phyloP scores from a whole-genome alignment of 208 protist species.

The Trypanosoma conorhini region DNA sequence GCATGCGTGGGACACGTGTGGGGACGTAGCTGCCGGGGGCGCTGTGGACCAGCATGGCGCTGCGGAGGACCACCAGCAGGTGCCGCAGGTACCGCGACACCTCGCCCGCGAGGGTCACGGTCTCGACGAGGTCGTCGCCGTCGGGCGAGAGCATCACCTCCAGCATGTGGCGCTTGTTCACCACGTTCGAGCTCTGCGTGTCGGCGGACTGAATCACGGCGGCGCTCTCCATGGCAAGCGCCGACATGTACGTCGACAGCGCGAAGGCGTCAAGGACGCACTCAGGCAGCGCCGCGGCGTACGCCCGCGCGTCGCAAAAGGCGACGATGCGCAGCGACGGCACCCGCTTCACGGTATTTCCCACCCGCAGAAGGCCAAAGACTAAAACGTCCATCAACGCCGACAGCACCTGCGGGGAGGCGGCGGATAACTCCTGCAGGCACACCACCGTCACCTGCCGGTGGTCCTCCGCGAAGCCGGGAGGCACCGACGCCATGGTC shows the following conservation, averaged over 20 bases:
- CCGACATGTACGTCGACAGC: constrained; percentile 85
- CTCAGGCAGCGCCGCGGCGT: constrained; percentile 60
- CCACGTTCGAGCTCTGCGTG: constrained; percentile 55
- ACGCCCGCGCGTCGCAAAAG: constrained; percentile 63
- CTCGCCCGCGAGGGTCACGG: constrained; percentile 55
- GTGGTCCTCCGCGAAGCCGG: constrained; percentile 27
- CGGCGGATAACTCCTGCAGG: constrained; percentile 57
- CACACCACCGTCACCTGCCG: constrained; percentile 67
- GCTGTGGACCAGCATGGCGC: constrained; percentile 41
- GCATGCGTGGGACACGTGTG: constrained; percentile 33
- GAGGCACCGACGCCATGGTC: not conserved
- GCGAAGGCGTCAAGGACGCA: constrained; percentile 65
- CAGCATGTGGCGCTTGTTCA: constrained; percentile 78
- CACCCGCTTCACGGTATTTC: constrained; percentile 27
- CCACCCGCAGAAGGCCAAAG: constrained; percentile 42
- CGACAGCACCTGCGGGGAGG: constrained; percentile 59
- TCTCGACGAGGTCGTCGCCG: constrained; percentile 52
- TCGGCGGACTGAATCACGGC: constrained; percentile 75
- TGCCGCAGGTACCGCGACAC: constrained; percentile 82
- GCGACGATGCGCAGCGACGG: constrained; percentile 74
- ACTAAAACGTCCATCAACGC: constrained; percentile 73
- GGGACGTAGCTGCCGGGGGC: constrained; percentile 22
- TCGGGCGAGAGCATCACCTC: constrained; percentile 58
- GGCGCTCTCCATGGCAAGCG: constrained; percentile 72
- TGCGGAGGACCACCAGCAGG: constrained; percentile 65